Percentiles rank a stretch among this genome's conserved stretches.
Evolutionary conservation across 2,329 filamentous ascomycete genomes (phyloP).

Genomic region (Fusarium chlamydosporum): DNA sequence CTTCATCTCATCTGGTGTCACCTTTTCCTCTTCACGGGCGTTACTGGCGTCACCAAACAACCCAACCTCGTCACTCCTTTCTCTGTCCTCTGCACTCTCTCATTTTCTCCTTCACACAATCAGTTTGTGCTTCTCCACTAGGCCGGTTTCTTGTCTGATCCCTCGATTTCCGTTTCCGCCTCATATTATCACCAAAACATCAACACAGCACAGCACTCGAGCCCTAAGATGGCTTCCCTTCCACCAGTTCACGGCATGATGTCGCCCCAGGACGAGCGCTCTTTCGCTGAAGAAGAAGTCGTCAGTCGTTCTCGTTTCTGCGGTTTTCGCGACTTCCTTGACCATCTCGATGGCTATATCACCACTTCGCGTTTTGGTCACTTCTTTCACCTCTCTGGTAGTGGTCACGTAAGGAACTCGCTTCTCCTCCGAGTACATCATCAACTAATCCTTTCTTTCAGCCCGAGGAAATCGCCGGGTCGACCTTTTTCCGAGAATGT

Average conservation of each 20-base stretch:
- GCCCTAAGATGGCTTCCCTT: slow-evolving; percentile 26
- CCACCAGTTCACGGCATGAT: slow-evolving; percentile 31
- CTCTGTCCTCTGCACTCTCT: neutral
- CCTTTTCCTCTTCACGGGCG: slow-evolving; percentile 19
- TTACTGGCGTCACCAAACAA: slow-evolving; percentile 28
- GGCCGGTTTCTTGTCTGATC: neutral
- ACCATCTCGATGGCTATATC: slow-evolving; percentile 55
- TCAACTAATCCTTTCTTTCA: slow-evolving; percentile 52
- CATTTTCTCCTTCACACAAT: slow-evolving; percentile 4
- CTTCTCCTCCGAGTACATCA: slow-evolving; percentile 8
- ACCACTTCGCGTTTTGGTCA: slow-evolving; percentile 66
- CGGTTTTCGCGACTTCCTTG: slow-evolving; percentile 55
- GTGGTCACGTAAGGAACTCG: slow-evolving; percentile 71
- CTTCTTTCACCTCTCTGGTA: slow-evolving; percentile 76
- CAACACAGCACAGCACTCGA: neutral
- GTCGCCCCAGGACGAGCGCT: slow-evolving; percentile 11
- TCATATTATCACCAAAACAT: neutral
- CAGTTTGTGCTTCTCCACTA: neutral
- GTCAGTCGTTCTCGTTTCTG: slow-evolving; percentile 50
- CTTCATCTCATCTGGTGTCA: slow-evolving; percentile 38
- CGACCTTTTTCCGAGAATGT: slow-evolving; percentile 82
- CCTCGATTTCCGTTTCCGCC: neutral
- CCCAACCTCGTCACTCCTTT: slow-evolving; percentile 27
- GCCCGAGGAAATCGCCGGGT: slow-evolving; percentile 76
- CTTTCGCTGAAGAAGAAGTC: slow-evolving; percentile 2